Evolutionary conservation across 2,329 filamentous ascomycete species (phyloP).

Genomic region (Penicillium nordicum): DNA sequence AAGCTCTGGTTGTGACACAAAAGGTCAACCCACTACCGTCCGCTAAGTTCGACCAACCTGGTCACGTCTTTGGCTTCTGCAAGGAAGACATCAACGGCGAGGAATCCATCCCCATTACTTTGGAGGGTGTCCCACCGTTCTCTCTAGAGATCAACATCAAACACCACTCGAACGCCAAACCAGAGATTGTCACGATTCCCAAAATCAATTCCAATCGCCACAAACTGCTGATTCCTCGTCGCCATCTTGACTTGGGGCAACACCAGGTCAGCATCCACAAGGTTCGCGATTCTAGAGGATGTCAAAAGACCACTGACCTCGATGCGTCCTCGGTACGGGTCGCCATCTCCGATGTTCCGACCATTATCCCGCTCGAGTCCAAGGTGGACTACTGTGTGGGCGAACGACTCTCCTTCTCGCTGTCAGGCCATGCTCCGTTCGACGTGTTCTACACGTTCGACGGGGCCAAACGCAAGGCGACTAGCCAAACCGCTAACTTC

Average conservation of each 20-base stretch:
- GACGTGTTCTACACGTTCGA: slow-evolving; percentile 90
- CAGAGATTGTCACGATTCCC: slow-evolving; percentile 77
- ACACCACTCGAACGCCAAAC: slow-evolving; percentile 74
- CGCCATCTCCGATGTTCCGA: slow-evolving; percentile 87
- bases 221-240: slow-evolving; percentile 78
- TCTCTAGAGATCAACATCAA: slow-evolving; percentile 89
- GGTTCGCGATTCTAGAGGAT: slow-evolving; percentile 82
- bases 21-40: slow-evolving; percentile 79
- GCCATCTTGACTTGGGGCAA: slow-evolving; percentile 80
- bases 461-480: slow-evolving; percentile 71
- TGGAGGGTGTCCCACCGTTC: slow-evolving; percentile 84
- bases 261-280: slow-evolving; percentile 86
- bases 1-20: slow-evolving; percentile 70
- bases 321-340: slow-evolving; percentile 78
- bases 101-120: slow-evolving; percentile 80
- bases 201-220: slow-evolving; percentile 73
- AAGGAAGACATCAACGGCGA: slow-evolving; percentile 76
- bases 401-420: slow-evolving; percentile 86
- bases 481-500: slow-evolving; percentile 70
- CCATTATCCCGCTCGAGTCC: slow-evolving; percentile 81
- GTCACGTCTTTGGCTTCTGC: slow-evolving; percentile 94
- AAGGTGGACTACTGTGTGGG: slow-evolving; percentile 90
- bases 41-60: slow-evolving; percentile 77
- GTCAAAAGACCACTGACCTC: slow-evolving; percentile 71
- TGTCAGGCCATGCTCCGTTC: slow-evolving; percentile 88